Percentiles rank a stretch among this genome's conserved stretches.
Conservation (phyloP, 2,329 filamentous ascomycete species). For the Paecilomyces formosus region DNA sequence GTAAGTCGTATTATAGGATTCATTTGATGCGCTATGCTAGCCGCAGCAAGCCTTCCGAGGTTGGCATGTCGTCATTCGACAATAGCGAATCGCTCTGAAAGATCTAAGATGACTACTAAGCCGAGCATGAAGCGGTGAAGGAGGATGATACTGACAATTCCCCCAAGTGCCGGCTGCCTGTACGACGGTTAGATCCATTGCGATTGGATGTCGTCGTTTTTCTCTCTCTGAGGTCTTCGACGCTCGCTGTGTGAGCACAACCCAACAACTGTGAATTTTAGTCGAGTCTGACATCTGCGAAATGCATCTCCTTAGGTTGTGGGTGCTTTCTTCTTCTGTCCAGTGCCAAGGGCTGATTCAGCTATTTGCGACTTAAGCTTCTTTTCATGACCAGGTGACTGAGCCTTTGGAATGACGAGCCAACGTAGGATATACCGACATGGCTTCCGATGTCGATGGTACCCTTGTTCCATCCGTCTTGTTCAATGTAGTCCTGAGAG, state of each 20-base stretch:
- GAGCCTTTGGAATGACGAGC: neutral
- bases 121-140: neutral
- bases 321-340: neutral
- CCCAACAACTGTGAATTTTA: neutral
- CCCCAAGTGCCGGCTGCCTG: neutral
- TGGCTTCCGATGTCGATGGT: neutral
- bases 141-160: neutral
- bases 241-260: neutral
- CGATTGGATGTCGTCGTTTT: neutral
- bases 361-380: neutral
- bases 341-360: neutral
- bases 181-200: neutral
- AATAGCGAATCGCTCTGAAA: neutral
- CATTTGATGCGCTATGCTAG: neutral
- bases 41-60: neutral
- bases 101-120: neutral
- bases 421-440: neutral
- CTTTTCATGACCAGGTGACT: neutral
- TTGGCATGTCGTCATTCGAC: neutral
- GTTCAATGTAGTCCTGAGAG: neutral
- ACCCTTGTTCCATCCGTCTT: neutral
- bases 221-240: neutral
- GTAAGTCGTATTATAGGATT: neutral
- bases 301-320: neutral
- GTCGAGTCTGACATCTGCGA: neutral